Conservation (phyloP, 169 alveolate genomes). For the Eimeria acervulina region DNA sequence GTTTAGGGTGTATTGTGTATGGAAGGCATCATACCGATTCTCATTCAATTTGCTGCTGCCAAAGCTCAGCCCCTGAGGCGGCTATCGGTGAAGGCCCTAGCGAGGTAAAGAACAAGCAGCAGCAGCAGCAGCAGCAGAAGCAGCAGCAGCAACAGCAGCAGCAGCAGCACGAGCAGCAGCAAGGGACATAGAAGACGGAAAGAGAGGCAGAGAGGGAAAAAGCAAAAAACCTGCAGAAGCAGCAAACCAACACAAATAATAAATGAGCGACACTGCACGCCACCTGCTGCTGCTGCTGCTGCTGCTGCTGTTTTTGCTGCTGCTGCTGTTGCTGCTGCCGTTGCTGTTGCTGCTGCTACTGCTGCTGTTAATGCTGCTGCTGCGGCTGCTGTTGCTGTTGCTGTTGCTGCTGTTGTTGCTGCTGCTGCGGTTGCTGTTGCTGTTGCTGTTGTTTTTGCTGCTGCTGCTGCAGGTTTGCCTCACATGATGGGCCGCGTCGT, state of each 20-base stretch:
- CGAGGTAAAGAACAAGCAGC: not conserved
- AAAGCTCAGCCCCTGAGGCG: not conserved
- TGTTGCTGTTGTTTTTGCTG: slow-evolving; percentile 24
- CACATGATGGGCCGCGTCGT: slow-evolving; percentile 36
- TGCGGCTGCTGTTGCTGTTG: not conserved
- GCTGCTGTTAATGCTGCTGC: not conserved
- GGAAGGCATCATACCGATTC: not conserved
- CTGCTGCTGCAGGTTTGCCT: slow-evolving; percentile 27
- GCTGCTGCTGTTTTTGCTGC: not conserved
- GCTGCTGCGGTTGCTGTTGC: not conserved
- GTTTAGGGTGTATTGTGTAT: slow-evolving; percentile 9
- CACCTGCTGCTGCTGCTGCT: too few relatives aligned
- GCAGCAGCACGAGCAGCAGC: not conserved
- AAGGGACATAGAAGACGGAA: not conserved
- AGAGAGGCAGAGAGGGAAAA: not conserved
- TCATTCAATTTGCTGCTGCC: slow-evolving; percentile 18
- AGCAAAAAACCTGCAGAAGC: not conserved
- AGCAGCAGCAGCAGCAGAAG: not conserved
- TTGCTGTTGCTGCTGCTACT: not conserved
- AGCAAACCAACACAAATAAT: not conserved
- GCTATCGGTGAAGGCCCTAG: slow-evolving; percentile 17
- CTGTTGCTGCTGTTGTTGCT: slow-evolving; percentile 56
- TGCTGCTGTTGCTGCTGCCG: not conserved
- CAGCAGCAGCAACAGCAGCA: not conserved
- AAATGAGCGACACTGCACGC: not conserved